phyloP scores from a whole-genome alignment of 2,329 filamentous ascomycete species.

The Monilinia laxa region DNA sequence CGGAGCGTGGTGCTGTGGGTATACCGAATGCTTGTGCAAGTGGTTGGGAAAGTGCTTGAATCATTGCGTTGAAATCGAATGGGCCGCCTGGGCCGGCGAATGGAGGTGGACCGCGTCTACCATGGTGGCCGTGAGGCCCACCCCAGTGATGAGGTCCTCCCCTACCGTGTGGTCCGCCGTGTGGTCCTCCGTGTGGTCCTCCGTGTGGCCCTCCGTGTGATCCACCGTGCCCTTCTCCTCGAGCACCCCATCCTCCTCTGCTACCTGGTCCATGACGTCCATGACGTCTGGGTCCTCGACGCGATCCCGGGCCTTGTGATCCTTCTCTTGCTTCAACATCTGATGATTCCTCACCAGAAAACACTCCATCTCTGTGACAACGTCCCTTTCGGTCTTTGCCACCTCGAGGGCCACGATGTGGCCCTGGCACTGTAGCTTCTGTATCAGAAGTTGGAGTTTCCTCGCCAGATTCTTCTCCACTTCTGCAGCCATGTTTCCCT shows the following conservation, averaged over 20 bases:
- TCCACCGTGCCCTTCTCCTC: constrained; percentile 23
- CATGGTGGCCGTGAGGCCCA: constrained; percentile 27
- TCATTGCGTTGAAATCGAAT: constrained; percentile 37
- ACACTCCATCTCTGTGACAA: neutral
- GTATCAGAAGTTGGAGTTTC: constrained; percentile 21
- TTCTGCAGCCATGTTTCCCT: constrained; percentile 17
- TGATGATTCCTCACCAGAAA: constrained; percentile 11
- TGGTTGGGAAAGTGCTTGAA: constrained; percentile 35
- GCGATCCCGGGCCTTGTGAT: neutral
- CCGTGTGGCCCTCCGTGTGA: constrained; percentile 25
- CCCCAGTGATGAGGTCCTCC: constrained; percentile 26
- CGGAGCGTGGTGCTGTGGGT: constrained; percentile 29
- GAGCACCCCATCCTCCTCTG: constrained; percentile 23
- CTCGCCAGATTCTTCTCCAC: constrained; percentile 20
- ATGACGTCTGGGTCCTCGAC: constrained; percentile 24
- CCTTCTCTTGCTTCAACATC: constrained; percentile 26
- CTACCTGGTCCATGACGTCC: constrained; percentile 29
- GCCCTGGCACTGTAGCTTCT: constrained; percentile 11
- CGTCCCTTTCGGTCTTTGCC: constrained; percentile 1
- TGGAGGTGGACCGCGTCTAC: constrained; percentile 30
- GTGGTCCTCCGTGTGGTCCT: constrained; percentile 21
- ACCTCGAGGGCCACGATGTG: constrained; percentile 9
- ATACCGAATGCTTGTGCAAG: constrained; percentile 34
- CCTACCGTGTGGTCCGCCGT: constrained; percentile 22
- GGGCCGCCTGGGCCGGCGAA: constrained; percentile 29